Base-by-base conservation (phyloP, 352 stramenopile species). In the Phytopythium mirpurense region DNA sequence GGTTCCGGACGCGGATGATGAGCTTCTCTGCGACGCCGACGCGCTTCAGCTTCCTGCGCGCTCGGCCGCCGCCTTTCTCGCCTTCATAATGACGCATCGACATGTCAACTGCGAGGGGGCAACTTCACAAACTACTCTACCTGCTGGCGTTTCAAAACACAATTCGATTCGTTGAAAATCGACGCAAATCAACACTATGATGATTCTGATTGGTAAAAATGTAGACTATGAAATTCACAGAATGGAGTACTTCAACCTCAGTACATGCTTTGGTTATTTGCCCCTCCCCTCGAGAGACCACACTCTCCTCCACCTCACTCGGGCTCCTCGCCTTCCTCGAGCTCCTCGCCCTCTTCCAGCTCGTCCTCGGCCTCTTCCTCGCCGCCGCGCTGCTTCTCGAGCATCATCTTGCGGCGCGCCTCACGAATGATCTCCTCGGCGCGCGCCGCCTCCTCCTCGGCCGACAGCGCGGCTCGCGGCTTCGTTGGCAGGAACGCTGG, bases 391-490 rank as follows among this genome's bases (percentile, higher is more conserved):
- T 59, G 57, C 43, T 83, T 80, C 12, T 51, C 60, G 50, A 75
- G 59, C n/a, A n/a, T n/a, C 14, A 89, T 63, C 62, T 87, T 87
- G 12, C 83, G 58, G 24, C 77, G 62, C 18, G 79, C 79, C 34
- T 86, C 68, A 10, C 79, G 77, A 32, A 88, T 90, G 51, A 88
- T 86, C 49, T 84, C 77, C 49, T 88, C 77, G 0, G 73, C 77
- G 19, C 67, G 72, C 8, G 68, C 68, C 21, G 64, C 62, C 65
- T 90, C 79, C 50, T 88, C 63, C 16, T 67, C 65, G n/a, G 59
- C 58, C 12, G 70, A 70, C 29, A 77, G 42, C 38, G 48, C 32
- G 12, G 60, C 60, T 11, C 42, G 62, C 40, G 49, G 57, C 14
- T 55, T 55, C 37, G 37, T 58, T 29, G 60, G 31, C 9, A 56